Base-by-base conservation (phyloP, 441 rosid genomes). In the Pelargonium myrrhifolium region DNA sequence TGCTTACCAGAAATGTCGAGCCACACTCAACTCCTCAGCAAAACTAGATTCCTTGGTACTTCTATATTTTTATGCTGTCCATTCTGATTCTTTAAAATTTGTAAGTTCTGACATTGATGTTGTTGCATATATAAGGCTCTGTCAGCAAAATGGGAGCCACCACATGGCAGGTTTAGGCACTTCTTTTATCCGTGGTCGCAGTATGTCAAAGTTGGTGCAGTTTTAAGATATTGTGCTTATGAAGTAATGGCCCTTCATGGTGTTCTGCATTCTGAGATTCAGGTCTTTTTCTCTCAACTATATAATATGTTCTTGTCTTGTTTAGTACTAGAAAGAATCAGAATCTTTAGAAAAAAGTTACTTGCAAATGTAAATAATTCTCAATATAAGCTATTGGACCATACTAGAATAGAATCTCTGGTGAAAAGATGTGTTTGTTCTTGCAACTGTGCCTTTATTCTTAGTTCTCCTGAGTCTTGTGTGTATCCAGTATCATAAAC, bases 231-330 rank as follows among this genome's bases (percentile, higher is more conserved):
- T 64, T 87, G 89, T 73, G 86, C 89, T 53, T 84, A 84, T 62
- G 88, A 87, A 64, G 87, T 87, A 72, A 84, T 85, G 93, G 86
- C 93, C 22, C 86, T 85, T 65, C 93, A 84, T 67, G 89, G 93
- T 66, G 87, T 87, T 55, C 77, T 84, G 26, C 93, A 83, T 70
- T 87, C 90, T 12, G 84, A 87, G 79, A 87, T 84, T 82, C 89
- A 79, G 87, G 87, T 68, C 15, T 45, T 43, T 63, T 12, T 3
- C 18, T n/a, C 45, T 61, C 40, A 45, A 45, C 53, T 1, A 45
- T 45, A 35, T 35, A 35, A 35, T 45, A n/a, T 12, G 53, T 67
- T 10, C 28, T 3, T 59, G 28, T 49, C 47, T 65, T 68, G 28
- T 3, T n/a, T 28, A 11, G 53, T 45, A 45, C 15, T 9, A n/a